Evolutionary conservation across 2,329 filamentous ascomycete genomes (phyloP).

Genomic region (Pseudocercospora eumusae): DNA sequence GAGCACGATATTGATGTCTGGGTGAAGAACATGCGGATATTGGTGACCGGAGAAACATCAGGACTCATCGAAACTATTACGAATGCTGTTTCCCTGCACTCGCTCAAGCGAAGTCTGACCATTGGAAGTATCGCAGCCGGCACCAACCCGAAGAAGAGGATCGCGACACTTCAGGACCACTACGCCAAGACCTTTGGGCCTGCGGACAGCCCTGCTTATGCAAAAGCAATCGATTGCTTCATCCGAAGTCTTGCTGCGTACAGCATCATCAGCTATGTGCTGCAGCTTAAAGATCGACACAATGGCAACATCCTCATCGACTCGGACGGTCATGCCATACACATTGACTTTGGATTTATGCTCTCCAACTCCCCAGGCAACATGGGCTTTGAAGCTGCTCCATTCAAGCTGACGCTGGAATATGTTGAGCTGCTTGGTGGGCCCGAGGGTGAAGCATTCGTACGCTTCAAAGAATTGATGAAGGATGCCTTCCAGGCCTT

Average conservation of each 20-base stretch:
- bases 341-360: conserved; percentile 91
- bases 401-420: conserved; percentile 83
- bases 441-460: conserved; percentile 67
- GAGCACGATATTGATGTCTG: conserved; percentile 76
- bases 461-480: conserved; percentile 75
- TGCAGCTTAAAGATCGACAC: conserved; percentile 83
- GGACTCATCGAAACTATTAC: conserved; percentile 86
- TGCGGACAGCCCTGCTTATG: conserved; percentile 67
- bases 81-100: conserved; percentile 84
- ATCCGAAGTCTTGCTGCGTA: conserved; percentile 81
- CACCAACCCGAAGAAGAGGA: conserved; percentile 71
- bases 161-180: conserved; percentile 79
- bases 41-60: conserved; percentile 81
- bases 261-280: conserved; percentile 78
- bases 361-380: conserved; percentile 81
- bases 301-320: conserved; percentile 86
- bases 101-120: conserved; percentile 78
- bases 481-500: conserved; percentile 83
- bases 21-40: conserved; percentile 84
- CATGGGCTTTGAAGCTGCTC: conserved; percentile 82
- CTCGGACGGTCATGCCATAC: conserved; percentile 81
- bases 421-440: conserved; percentile 83
- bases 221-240: conserved; percentile 73
- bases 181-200: conserved; percentile 77
- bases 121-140: conserved; percentile 72